These are phyloP conservation scores for Polygonum aviculare DNA, from an alignment of 148 eudicot species.

Conservation along the genomic window DNA sequence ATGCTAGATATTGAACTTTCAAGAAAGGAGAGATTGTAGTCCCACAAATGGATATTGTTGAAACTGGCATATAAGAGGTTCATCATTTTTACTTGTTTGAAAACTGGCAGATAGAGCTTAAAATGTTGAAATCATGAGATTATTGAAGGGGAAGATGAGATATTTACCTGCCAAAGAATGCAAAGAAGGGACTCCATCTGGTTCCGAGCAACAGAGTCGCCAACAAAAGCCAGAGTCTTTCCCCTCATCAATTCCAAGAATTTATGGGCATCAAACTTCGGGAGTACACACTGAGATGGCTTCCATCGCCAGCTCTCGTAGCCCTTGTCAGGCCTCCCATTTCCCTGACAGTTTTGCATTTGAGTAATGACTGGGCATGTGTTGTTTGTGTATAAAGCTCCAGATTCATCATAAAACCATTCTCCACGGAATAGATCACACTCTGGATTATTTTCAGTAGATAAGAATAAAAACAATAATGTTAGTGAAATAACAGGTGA, in stretches of 20 bases:
- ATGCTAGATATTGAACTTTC: background rate
- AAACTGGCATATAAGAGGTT: too few relatives aligned
- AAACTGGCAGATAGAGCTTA: background rate
- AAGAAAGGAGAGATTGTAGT: background rate
- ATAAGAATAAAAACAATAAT: constrained; percentile 6
- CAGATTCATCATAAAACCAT: constrained; percentile 68
- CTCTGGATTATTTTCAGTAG: constrained; percentile 27
- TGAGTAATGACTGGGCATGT: constrained; percentile 77
- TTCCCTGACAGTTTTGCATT: constrained; percentile 95
- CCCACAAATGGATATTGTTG: background rate
- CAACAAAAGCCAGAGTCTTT: constrained; percentile 58
- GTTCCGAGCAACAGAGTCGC: constrained; percentile 72
- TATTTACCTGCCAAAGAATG: constrained; percentile 78
- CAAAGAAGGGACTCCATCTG: constrained; percentile 79
- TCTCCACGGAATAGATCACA: constrained; percentile 89
- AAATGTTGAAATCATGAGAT: background rate
- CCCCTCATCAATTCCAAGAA: constrained; percentile 38
- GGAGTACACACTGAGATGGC: constrained; percentile 75
- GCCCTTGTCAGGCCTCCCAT: constrained; percentile 95
- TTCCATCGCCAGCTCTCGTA: constrained; percentile 94
- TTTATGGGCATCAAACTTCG: constrained; percentile 40
- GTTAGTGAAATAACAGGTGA: background rate
- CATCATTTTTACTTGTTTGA: too few relatives aligned
- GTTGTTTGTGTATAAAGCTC: constrained; percentile 70
- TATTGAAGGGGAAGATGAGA: background rate